Evolutionary conservation across 2,329 filamentous ascomycete species (phyloP).

Genomic region (Colletotrichum theobromicola): DNA sequence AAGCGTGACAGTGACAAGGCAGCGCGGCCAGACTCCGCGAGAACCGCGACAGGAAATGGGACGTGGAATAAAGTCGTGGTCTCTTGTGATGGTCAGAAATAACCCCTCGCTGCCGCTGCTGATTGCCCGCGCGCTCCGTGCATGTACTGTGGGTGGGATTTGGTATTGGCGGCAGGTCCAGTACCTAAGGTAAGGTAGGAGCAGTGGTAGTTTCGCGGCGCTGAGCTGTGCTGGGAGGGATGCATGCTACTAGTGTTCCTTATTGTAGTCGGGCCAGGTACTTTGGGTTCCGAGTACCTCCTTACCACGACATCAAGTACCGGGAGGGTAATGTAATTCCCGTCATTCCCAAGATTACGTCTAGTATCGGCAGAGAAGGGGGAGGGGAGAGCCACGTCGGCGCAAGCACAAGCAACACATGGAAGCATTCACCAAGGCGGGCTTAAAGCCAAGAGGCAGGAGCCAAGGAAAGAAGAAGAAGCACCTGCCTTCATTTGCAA

Average conservation of each 20-base stretch:
- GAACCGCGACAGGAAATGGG: background rate
- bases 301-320: background rate
- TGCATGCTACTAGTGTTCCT: background rate
- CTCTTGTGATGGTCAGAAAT: background rate
- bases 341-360: background rate
- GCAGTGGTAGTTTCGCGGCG: background rate
- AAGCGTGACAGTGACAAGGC: background rate
- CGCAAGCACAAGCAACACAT: background rate
- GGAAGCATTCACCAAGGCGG: background rate
- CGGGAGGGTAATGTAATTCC: background rate
- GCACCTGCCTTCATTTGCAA: background rate
- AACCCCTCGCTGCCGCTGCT: background rate
- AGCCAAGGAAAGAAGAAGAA: background rate
- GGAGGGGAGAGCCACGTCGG: background rate
- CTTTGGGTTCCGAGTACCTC: background rate
- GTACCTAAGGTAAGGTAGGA: background rate
- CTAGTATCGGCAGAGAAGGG: background rate
- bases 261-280: background rate
- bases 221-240: background rate
- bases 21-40: slow-evolving; percentile 1
- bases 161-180: background rate
- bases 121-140: slow-evolving; percentile 11
- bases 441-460: background rate
- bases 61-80: background rate
- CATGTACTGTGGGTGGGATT: slow-evolving; percentile 2